A percentile compares a stretch with the other conserved stretches of the same genome.
Conservation (phyloP, 345 rosid species). For the Salix koriyanagi region DNA sequence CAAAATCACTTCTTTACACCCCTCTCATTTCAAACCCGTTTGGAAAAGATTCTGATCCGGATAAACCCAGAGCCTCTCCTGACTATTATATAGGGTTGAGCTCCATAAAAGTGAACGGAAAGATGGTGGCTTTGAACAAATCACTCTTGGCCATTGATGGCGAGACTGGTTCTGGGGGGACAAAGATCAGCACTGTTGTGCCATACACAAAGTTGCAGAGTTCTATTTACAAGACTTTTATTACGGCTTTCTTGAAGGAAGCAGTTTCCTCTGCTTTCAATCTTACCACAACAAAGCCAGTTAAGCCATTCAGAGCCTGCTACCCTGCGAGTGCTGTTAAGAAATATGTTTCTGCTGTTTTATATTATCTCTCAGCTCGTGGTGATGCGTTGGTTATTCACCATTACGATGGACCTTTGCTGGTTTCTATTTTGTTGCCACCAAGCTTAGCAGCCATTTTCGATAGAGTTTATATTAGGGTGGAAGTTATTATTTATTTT, state of each 20-base stretch:
- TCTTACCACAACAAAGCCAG: background rate
- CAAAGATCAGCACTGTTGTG: constrained; percentile 17
- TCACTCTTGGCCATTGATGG: constrained; percentile 7
- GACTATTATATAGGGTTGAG: constrained; percentile 12
- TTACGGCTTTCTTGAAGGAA: background rate
- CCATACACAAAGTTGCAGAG: constrained; percentile 9
- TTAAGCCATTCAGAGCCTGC: no score
- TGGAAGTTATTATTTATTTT: no score
- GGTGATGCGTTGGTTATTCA: no score
- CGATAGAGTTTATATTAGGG: no score
- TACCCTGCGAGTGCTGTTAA: no score
- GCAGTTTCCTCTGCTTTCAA: constrained; percentile 8
- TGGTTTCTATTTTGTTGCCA: no score
- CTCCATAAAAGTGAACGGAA: constrained; percentile 9
- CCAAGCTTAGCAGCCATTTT: no score
- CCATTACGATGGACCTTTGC: no score
- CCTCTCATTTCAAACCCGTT: constrained; percentile 14
- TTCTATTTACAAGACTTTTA: constrained; percentile 13
- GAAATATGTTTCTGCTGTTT: no score
- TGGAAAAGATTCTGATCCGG: constrained; percentile 26
- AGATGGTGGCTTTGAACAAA: background rate
- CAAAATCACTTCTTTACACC: constrained; percentile 17
- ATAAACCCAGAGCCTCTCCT: constrained; percentile 18
- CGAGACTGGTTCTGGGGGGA: constrained; percentile 14
- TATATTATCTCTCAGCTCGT: no score